Evolutionary conservation across 2,329 filamentous ascomycete species (phyloP), one percentile per base, ranked within the genome.

Genomic region (Cadophora malorum): DNA sequence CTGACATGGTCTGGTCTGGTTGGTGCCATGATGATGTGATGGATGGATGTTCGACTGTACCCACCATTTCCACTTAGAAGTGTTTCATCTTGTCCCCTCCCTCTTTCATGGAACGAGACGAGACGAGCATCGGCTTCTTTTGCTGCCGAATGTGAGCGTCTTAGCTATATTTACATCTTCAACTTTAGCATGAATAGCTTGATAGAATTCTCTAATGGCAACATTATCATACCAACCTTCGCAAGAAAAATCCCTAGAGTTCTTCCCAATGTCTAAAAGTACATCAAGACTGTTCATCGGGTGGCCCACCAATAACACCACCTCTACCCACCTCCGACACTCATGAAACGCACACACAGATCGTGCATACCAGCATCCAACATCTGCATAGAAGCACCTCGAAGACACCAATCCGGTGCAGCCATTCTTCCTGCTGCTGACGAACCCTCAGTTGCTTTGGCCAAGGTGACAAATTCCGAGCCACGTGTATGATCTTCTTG

Each of bases 301-400:
- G 41, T 19, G 16, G 12, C 41, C 62, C 53, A 63, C 63, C 60
- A 60, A 60, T 52, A 38, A 38, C 41, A 23, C 38, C 33, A 25
- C 38, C 53, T 50, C 55, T 21, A n/a, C 31, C 3, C 58, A 56
- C 38, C 59, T 70, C 68, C 49, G 65, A 72, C 70, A 53, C 59
- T 66, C 61, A 53, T 72, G 70, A 72, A 72, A 72, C 70, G 25
- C 31, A 28, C 9, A 61, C 28, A 59, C 69, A 60, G 56, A 38
- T 41, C 16, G 56, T 60, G 23, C 50, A 45, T 6, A 47, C 16
- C 16, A 38, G 41, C 41, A 19, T 19, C 6, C 45, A 21, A n/a
- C 45, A 49, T 25, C 33, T 52, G 60, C 21, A 50, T 49, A 45
- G 41, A 45, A 45, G 41, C 41, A 16, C 16, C 14, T 45, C 10